A percentile compares a stretch with the other conserved stretches of the same genome.
phyloP scores from a whole-genome alignment of 2,329 filamentous ascomycete genomes.

The Aureobasidium uvarum region DNA sequence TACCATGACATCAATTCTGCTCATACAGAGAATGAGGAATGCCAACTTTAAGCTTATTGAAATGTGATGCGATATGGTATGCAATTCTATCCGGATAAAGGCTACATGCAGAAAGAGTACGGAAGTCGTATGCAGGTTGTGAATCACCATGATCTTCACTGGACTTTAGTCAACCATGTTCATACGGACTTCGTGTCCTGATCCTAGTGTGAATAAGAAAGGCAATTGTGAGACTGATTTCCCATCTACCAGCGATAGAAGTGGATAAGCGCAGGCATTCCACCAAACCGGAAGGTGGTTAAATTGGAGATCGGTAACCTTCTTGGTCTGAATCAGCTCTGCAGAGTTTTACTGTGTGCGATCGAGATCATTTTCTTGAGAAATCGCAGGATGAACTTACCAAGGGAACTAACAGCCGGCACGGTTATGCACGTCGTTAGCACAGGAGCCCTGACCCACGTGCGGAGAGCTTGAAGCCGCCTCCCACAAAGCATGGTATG shows the following conservation, averaged over 20 bases:
- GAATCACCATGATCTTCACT: background rate
- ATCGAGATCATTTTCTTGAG: slow-evolving; percentile 16
- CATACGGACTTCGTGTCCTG: background rate
- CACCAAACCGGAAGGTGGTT: slow-evolving; percentile 18
- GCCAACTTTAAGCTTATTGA: background rate
- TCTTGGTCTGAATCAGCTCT: background rate
- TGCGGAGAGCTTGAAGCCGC: slow-evolving; percentile 10
- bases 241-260: background rate
- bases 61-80: background rate
- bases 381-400: background rate
- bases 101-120: background rate
- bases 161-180: background rate
- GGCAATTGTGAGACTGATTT: background rate
- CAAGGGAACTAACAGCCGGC: background rate
- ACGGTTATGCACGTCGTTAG: slow-evolving; percentile 1
- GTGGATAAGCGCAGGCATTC: background rate
- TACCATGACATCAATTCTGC: background rate
- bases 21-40: background rate
- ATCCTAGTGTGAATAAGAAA: background rate
- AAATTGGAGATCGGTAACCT: background rate
- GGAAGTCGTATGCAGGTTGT: background rate
- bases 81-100: background rate
- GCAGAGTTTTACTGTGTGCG: slow-evolving; percentile 14
- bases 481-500: background rate
- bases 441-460: slow-evolving; percentile 9